Evolutionary conservation across 345 rosid genomes (phyloP), one percentile per base, ranked within the genome.

Genomic region (Cochlearia excelsa): DNA sequence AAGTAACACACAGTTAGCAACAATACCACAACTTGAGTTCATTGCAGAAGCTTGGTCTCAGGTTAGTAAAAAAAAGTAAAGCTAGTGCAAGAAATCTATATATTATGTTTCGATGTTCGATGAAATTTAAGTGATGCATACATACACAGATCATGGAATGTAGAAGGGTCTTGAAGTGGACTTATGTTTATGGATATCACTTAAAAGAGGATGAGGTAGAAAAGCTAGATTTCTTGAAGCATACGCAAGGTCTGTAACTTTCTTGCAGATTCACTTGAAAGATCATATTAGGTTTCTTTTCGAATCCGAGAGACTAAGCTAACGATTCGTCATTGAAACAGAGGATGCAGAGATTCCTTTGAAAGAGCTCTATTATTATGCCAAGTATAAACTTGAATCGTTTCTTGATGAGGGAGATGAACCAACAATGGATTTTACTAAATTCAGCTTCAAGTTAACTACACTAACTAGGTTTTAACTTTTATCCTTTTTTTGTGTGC

Each of bases 131-230:
- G 16, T 76, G 53, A 83, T 82, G 82, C 34, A 43, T 59, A 9
- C 40, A 42, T 44, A 3, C 9, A 31, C 46, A 69, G 74, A 80
- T 89, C 42, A 83, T 82, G 63, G 96, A 89, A 74, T 89, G 84
- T 69, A 77, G 80, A 58, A 82, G 95, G 68, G 77, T 86, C 59
- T 65, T 86, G 69, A 86, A 84, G 69, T 89, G 95, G 96, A 89
- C 83, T 37, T 82, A 84, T 74, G 85, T 87, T 28, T 89, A 86
- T 75, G 91, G 79, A 49, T 89, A 75, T 71, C 84, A 84, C 69
- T 79, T 89, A 23, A 77, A 74, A 30, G 91, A 82, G 46, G 69
- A 73, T 33, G 78, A 82, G 51, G 82, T 63, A 33, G 84, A 70
- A 26, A 84, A 77, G 76, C 81, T 71, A 66, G 79, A 61, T 53